A percentile compares a stretch with the other conserved stretches of the same genome.
phyloP scores from a whole-genome alignment of 2,329 filamentous ascomycete species.

The Curvularia sp. region DNA sequence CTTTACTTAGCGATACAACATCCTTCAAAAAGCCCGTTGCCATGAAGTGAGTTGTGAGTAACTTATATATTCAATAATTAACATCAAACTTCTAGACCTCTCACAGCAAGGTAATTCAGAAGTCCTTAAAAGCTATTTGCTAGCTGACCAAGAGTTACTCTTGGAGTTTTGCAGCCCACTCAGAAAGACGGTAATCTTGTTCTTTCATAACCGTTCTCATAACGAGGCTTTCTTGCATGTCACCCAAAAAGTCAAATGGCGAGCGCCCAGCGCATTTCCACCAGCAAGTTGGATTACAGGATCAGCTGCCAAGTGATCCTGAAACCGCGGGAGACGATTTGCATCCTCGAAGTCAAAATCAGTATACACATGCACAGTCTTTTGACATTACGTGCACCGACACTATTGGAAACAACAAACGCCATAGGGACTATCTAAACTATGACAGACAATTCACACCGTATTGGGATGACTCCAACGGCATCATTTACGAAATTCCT shows the following conservation, averaged over 20 bases:
- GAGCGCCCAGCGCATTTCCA: background rate
- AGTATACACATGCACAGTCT: background rate
- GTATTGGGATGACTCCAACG: slow-evolving; percentile 11
- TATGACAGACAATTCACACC: background rate
- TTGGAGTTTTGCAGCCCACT: background rate
- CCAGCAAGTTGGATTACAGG: background rate
- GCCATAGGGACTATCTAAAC: background rate
- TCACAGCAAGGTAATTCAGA: background rate
- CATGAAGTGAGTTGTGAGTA: background rate
- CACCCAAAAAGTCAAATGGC: background rate
- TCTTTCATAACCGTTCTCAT: background rate
- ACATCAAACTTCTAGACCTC: background rate
- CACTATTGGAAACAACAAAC: background rate
- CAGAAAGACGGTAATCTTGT: background rate
- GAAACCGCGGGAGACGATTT: background rate
- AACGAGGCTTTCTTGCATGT: background rate
- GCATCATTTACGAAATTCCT: slow-evolving; percentile 2
- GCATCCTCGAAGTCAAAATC: background rate
- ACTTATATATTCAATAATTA: background rate
- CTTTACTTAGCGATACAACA: background rate
- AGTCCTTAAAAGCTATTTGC: background rate
- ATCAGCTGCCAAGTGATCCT: background rate
- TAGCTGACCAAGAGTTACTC: background rate
- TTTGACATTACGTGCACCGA: background rate
- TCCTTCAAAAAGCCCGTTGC: background rate